Conservation (phyloP, 805 yeast genomes). For the Starmera quercuum region DNA sequence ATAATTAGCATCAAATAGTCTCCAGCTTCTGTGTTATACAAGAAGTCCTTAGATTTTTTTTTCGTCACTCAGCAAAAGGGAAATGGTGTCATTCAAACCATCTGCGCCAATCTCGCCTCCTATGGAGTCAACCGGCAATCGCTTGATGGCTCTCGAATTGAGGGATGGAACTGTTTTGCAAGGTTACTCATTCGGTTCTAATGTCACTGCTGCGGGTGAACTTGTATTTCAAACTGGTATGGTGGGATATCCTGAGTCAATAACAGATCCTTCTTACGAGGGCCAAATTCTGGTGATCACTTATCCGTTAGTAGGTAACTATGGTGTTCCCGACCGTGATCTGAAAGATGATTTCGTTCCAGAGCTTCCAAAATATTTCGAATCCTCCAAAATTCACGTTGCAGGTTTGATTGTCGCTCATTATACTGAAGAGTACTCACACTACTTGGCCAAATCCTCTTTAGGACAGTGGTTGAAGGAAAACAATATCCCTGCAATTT, state of each 20-base stretch:
- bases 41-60: too few relatives aligned
- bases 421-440: constrained; percentile 94
- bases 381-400: constrained; percentile 85
- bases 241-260: constrained; percentile 98
- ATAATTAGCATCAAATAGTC: too few relatives aligned
- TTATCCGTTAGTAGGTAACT: constrained; percentile 94
- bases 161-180: constrained; percentile 80
- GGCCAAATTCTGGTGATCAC: constrained; percentile 97
- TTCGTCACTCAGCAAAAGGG: too few relatives aligned
- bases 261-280: constrained; percentile 96
- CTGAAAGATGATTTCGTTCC: constrained; percentile 67
- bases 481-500: constrained; percentile 90
- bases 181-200: constrained; percentile 97
- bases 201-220: constrained; percentile 86
- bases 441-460: constrained; percentile 86
- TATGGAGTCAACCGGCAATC: constrained; percentile 74
- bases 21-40: too few relatives aligned
- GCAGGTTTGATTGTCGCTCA: constrained; percentile 96
- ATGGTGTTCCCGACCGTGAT: constrained; percentile 94
- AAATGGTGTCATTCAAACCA: constrained; percentile 24
- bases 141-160: constrained; percentile 80
- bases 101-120: constrained; percentile 89
- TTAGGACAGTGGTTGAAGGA: constrained; percentile 90
- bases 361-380: constrained; percentile 84
- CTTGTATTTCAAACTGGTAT: constrained; percentile 98